These are phyloP conservation scores for Tuber indicum DNA, from an alignment of 495 filamentous ascomycete genomes.

Conservation along the genomic window DNA sequence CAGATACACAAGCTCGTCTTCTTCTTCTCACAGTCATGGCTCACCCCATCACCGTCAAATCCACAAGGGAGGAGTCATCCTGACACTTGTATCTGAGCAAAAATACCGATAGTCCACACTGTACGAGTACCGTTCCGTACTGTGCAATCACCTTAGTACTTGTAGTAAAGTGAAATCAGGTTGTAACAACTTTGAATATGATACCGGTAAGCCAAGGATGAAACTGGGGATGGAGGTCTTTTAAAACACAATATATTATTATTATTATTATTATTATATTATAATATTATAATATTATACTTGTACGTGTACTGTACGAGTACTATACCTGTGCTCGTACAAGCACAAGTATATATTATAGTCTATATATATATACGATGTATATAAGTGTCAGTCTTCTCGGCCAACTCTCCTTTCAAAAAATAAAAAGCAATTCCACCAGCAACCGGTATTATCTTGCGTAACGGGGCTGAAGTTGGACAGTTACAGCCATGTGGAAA, in stretches of 20 bases:
- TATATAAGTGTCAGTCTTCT: neutral
- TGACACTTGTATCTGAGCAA: neutral
- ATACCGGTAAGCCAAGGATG: neutral
- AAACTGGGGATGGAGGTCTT: neutral
- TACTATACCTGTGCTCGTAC: too few relatives aligned
- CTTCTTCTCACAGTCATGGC: neutral
- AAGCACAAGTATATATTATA: too few relatives aligned
- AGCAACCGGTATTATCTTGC: neutral
- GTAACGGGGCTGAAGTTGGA: neutral
- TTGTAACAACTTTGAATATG: neutral
- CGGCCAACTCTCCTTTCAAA: neutral
- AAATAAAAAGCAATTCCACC: neutral
- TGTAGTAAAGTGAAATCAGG: neutral
- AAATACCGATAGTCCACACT: neutral
- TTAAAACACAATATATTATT: too few relatives aligned
- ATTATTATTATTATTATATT: too few relatives aligned
- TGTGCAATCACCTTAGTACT: too few relatives aligned
- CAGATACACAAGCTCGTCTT: slow-evolving; percentile 20
- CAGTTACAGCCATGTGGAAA: neutral
- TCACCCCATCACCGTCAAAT: neutral
- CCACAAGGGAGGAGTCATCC: neutral
- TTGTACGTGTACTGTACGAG: too few relatives aligned
- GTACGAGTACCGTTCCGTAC: neutral
- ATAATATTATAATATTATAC: too few relatives aligned
- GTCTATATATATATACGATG: too few relatives aligned